A percentile compares a stretch with the other conserved stretches of the same genome.
These are phyloP conservation scores for Suhomyces bokatorum DNA, from an alignment of 1,139 yeast species.

Conservation along the genomic window DNA sequence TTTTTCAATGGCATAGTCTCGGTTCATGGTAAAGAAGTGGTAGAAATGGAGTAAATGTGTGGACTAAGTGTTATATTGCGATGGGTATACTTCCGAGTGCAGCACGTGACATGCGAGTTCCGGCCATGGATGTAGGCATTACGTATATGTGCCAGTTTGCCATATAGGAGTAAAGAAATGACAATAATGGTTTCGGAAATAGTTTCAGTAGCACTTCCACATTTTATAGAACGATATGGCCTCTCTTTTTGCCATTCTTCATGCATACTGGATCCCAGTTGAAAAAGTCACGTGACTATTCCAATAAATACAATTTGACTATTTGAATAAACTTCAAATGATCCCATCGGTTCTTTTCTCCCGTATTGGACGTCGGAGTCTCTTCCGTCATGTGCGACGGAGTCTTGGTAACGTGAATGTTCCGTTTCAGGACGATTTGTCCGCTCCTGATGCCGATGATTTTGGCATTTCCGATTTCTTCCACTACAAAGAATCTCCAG, in stretches of 20 bases:
- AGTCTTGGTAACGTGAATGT: slow-evolving; percentile 21
- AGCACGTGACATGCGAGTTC: neutral
- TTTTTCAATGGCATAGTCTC: slow-evolving; percentile 49
- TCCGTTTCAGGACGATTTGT: slow-evolving; percentile 45
- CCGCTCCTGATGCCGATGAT: slow-evolving; percentile 35
- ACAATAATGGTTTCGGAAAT: too few species aligned
- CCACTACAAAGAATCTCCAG: slow-evolving; percentile 39
- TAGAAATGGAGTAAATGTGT: neutral
- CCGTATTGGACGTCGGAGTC: neutral
- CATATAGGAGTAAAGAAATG: too few species aligned
- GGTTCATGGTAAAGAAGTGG: slow-evolving; percentile 25
- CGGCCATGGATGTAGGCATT: neutral
- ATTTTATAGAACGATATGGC: too few species aligned
- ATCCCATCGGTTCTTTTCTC: neutral
- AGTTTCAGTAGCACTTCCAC: too few species aligned
- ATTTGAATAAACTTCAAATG: neutral
- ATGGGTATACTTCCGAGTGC: neutral
- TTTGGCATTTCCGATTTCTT: slow-evolving; percentile 43
- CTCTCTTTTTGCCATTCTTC: too few species aligned
- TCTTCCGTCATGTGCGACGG: slow-evolving; percentile 7
- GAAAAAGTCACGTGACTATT: neutral
- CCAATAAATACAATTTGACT: too few species aligned
- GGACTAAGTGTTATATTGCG: neutral
- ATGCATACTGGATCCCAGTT: too few species aligned
- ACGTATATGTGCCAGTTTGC: too few species aligned